Evolutionary conservation across 176 grass and related monocot species (phyloP).

Genomic region (Oryza glaberrima): DNA sequence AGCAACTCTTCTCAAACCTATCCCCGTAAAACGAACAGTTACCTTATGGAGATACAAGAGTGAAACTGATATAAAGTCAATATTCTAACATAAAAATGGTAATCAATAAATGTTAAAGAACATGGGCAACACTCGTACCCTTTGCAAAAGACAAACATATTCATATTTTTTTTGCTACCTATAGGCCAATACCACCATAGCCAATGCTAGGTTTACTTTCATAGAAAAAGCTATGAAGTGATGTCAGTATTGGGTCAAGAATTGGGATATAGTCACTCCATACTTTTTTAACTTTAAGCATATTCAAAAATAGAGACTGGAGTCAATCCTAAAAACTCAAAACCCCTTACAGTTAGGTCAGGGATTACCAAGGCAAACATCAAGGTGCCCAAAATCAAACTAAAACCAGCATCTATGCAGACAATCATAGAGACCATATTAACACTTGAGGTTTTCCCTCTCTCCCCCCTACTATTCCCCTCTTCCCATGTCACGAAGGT

Average conservation of each 20-base stretch:
- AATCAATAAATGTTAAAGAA: neutral
- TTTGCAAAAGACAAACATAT: neutral
- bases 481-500: neutral
- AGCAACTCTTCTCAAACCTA: slow-evolving; percentile 15
- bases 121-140: neutral
- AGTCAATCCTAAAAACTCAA: neutral
- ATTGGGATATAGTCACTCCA: neutral
- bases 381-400: neutral
- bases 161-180: neutral
- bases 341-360: neutral
- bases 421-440: neutral
- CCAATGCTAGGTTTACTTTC: slow-evolving; percentile 7
- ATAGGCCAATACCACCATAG: neutral
- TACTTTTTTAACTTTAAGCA: neutral
- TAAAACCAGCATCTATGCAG: neutral
- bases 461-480: neutral
- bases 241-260: neutral
- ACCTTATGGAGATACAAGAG: neutral
- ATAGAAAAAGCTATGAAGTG: neutral
- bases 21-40: neutral
- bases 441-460: neutral
- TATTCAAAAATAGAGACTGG: neutral
- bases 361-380: neutral
- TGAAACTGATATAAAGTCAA: neutral
- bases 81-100: neutral